Evolutionary conservation across 2,329 filamentous ascomycete species (phyloP).

Genomic region (Alternaria triticimaculans): DNA sequence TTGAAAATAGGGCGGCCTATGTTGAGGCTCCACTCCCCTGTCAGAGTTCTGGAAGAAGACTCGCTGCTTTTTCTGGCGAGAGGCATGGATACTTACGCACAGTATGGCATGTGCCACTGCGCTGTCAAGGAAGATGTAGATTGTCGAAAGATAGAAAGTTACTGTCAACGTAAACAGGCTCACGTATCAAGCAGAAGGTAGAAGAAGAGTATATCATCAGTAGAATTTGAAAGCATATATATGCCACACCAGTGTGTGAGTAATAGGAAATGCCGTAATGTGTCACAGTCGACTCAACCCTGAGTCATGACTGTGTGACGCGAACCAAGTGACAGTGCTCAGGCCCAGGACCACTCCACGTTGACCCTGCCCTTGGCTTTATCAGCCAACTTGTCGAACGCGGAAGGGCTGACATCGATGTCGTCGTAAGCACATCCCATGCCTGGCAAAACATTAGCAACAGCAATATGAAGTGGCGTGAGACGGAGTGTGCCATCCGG

Average conservation of each 20-base stretch:
- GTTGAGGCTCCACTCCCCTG: not conserved
- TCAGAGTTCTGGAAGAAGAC: not conserved
- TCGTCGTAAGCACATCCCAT: constrained; percentile 57
- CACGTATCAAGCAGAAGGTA: not conserved
- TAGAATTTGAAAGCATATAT: not conserved
- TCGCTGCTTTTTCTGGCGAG: not conserved
- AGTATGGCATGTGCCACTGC: not conserved
- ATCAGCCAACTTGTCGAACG: constrained; percentile 57
- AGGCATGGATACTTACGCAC: not conserved
- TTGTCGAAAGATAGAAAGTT: not conserved
- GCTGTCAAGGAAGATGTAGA: not conserved
- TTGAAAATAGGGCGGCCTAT: not conserved
- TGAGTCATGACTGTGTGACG: not conserved
- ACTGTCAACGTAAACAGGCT: not conserved
- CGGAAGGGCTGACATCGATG: constrained; percentile 58
- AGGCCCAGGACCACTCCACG: constrained; percentile 61
- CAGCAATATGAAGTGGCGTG: not conserved
- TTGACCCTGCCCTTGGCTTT: constrained; percentile 55
- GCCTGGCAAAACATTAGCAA: constrained; percentile 41
- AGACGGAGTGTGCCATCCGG: not conserved
- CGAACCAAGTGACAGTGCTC: constrained; percentile 12
- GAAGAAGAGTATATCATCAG: not conserved
- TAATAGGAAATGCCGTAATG: not conserved
- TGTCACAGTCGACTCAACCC: constrained; percentile 1
- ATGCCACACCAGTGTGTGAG: not conserved